Evolutionary conservation across 2,329 filamentous ascomycete genomes (phyloP).

Genomic region (Verticillium albo-atrum): DNA sequence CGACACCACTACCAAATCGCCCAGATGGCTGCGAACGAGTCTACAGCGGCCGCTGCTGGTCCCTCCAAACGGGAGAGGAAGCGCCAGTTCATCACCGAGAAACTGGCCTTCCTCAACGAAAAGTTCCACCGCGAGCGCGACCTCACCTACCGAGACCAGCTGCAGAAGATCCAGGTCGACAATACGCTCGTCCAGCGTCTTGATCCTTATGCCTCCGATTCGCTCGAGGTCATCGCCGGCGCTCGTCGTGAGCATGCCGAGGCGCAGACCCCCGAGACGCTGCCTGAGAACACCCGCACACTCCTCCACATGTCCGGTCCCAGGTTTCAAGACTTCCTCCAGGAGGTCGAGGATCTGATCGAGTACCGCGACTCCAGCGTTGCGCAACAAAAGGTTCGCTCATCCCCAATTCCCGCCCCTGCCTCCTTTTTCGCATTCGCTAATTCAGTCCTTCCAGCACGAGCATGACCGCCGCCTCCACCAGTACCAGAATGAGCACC

Average conservation of each 20-base stretch:
- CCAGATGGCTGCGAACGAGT: conserved; percentile 35
- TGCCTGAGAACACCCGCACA: conserved; percentile 43
- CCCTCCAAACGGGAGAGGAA: conserved; percentile 87
- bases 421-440: neutral
- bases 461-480: conserved; percentile 60
- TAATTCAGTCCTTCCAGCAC: conserved; percentile 34
- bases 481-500: conserved; percentile 54
- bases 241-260: conserved; percentile 53
- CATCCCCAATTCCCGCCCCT: neutral
- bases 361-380: conserved; percentile 84
- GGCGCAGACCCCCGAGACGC: conserved; percentile 32
- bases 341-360: conserved; percentile 81
- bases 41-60: conserved; percentile 23
- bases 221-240: conserved; percentile 67
- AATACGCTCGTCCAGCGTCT: conserved; percentile 82
- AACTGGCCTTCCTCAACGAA: conserved; percentile 69
- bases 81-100: conserved; percentile 75
- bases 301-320: conserved; percentile 73
- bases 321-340: conserved; percentile 79
- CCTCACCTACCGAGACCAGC: conserved; percentile 79
- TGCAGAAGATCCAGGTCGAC: conserved; percentile 88
- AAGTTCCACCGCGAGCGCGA: conserved; percentile 79
- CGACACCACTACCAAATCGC: neutral
- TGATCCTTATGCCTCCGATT: conserved; percentile 70
- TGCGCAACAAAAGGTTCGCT: conserved; percentile 68